These are phyloP conservation scores for Xylaria acuta DNA, from an alignment of 495 filamentous ascomycete species.

Conservation along the genomic window DNA sequence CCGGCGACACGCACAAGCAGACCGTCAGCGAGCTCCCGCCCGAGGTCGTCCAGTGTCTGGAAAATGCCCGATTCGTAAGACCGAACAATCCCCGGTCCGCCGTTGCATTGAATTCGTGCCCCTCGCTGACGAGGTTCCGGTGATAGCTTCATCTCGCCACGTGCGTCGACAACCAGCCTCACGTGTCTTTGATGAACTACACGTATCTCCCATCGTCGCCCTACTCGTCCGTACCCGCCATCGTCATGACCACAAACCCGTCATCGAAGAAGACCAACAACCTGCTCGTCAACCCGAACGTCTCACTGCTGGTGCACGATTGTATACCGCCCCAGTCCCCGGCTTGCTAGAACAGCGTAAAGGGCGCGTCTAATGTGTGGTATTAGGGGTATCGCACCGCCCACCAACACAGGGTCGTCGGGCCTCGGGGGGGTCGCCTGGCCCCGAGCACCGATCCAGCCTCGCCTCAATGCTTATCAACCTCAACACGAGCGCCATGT, in stretches of 20 bases:
- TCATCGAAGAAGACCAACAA: slow-evolving; percentile 89
- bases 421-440: slow-evolving; percentile 65
- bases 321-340: slow-evolving; percentile 52
- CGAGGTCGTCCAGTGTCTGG: slow-evolving; percentile 87
- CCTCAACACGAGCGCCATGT: slow-evolving; percentile 85
- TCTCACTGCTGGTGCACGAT: slow-evolving; percentile 95
- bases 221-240: slow-evolving; percentile 71
- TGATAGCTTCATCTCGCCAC: slow-evolving; percentile 92
- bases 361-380: background rate
- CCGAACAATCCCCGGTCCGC: background rate
- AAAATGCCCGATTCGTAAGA: slow-evolving; percentile 92
- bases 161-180: slow-evolving; percentile 78
- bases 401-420: slow-evolving; percentile 75
- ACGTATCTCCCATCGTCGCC: slow-evolving; percentile 91
- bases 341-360: background rate
- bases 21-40: slow-evolving; percentile 71
- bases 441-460: slow-evolving; percentile 67
- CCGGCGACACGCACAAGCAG: slow-evolving; percentile 72
- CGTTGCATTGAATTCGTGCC: background rate
- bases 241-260: slow-evolving; percentile 94
- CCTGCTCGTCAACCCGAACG: slow-evolving; percentile 83
- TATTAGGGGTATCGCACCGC: slow-evolving; percentile 80
- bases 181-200: slow-evolving; percentile 99
- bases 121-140: slow-evolving; percentile 25
- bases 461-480: slow-evolving; percentile 84